Evolutionary conservation across 495 filamentous ascomycete genomes (phyloP), one percentile per base, ranked within the genome.

Genomic region (Aspergillus sclerotiicarbonarius): DNA sequence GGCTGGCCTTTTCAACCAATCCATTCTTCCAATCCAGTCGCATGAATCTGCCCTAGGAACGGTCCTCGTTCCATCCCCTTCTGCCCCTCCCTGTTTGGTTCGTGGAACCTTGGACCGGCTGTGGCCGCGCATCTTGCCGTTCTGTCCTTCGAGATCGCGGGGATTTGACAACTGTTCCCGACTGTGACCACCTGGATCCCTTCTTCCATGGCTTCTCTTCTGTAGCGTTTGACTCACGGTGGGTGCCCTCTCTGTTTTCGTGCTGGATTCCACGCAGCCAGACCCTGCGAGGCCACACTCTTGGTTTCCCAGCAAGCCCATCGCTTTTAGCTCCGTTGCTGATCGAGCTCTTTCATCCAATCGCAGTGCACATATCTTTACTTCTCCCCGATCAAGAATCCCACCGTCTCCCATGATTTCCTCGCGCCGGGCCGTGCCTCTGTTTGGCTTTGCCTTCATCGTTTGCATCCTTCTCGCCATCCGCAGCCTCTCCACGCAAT

Each of bases 391-490:
- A 32, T 62, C 43, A 57, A 44, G 53, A 32, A 45, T 18, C 43
- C 32, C 54, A 50, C 29, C 56, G 31, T 54, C 47, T 54, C 59
- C 62, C 59, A 77, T 77, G 75, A 66, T 72, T 71, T 64, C 67
- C 62, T 65, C 67, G 66, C 73, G 73, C 47, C 73, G 73, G 47
- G 54, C 63, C 31, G 61, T 72, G 31, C 63, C 72, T 55, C 66
- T 74, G 45, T 58, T 76, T 53, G 72, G 75, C 69, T 57, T 71
- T 61, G 67, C 62, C 66, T 71, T 77, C 57, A 66, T 70, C 57
- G 25, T 66, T 48, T 54, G 69, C 58, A 54, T 71, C 59, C 48
- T 73, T 35, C 58, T 69, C 61, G 63, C 72, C 20, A 59, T 71
- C 48, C 67, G 65, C 41, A 65, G 46, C 25, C 64, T 77, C 51